These are phyloP conservation scores for Albifimbria verrucaria DNA, from an alignment of 2,329 filamentous ascomycete genomes.

Conservation along the genomic window DNA sequence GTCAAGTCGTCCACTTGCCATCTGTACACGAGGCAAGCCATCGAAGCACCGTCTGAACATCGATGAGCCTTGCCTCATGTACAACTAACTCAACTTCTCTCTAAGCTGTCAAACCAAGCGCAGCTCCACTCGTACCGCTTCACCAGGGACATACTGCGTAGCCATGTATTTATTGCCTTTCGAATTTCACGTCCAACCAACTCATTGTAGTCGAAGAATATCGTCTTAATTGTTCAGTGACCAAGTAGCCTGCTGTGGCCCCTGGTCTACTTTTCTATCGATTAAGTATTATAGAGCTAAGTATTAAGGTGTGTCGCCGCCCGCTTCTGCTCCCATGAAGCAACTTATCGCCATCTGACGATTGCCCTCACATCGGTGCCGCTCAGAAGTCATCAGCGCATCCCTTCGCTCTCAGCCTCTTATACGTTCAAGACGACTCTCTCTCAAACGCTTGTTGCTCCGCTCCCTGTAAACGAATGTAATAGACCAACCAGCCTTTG, in stretches of 20 bases:
- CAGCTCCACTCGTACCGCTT: no score
- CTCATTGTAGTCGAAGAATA: not conserved
- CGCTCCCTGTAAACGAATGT: constrained; percentile 39
- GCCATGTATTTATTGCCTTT: no score
- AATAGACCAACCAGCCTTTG: constrained; percentile 14
- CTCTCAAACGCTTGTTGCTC: constrained; percentile 2
- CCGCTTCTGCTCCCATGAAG: not conserved
- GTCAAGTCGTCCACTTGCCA: no score
- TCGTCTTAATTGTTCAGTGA: not conserved
- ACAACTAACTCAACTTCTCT: no score
- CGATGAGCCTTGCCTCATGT: no score
- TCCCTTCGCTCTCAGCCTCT: constrained; percentile 6
- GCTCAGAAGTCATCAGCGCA: constrained; percentile 5
- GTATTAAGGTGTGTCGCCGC: constrained; percentile 8
- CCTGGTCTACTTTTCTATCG: constrained; percentile 3
- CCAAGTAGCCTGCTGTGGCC: not conserved
- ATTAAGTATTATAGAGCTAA: constrained; percentile 19
- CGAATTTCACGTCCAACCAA: no score
- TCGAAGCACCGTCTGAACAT: no score
- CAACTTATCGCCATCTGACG: not conserved
- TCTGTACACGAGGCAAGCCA: no score
- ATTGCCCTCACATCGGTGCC: not conserved
- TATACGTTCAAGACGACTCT: constrained; percentile 6
- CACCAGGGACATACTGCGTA: no score
- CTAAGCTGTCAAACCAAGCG: no score